Base-by-base conservation (phyloP, 306 rosid genomes). In the Quercus suber region DNA sequence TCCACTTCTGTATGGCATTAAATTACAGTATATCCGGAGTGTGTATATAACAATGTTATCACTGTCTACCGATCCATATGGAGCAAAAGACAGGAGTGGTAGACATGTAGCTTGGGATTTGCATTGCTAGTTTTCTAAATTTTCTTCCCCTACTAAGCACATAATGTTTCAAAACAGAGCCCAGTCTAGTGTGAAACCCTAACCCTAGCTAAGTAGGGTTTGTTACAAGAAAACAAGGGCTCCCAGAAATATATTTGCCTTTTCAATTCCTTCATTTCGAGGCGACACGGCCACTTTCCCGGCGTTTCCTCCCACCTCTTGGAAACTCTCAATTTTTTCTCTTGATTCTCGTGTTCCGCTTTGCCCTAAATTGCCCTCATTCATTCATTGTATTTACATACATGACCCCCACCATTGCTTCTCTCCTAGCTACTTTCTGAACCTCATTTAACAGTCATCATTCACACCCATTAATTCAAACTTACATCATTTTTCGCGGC, bases 241-340 rank as follows among this genome's bases (percentile, higher is more conserved):
- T 82, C 76, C 57, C 80, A 77, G 77, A 71, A 64, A 81, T 82
- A 82, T 86, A 71, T 75, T 57, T 76, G 79, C 84, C 88, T 88
- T 85, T 86, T 69, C 49, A 64, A 64, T 84, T 79, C 88, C 82
- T 88, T 89, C 82, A 82, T 89, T 83, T 91, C 94, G 96, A 95
- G 97, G 94, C 91, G 97, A 93, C 98, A 95, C 92, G 93, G 90
- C 90, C 94, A 93, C 94, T 95, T 89, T 90, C 92, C 99, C 96
- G 90, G 97, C 89, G 91, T 87, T 95, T 89, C 88, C 97, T 90
- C 96, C 97, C 90, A 90, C 78, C 84, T 74, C 85, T 76, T 89
- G 80, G 94, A 89, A 93, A 80, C 81, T 76, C 86, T 73, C 89
- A 87, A 80, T n/a, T 55, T 80, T 72, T n/a, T 79, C 86, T 80